A percentile compares a stretch with the other conserved stretches of the same genome.
Conservation (phyloP, 2,329 filamentous ascomycete species). For the Neophaeococcomyces aloes region DNA sequence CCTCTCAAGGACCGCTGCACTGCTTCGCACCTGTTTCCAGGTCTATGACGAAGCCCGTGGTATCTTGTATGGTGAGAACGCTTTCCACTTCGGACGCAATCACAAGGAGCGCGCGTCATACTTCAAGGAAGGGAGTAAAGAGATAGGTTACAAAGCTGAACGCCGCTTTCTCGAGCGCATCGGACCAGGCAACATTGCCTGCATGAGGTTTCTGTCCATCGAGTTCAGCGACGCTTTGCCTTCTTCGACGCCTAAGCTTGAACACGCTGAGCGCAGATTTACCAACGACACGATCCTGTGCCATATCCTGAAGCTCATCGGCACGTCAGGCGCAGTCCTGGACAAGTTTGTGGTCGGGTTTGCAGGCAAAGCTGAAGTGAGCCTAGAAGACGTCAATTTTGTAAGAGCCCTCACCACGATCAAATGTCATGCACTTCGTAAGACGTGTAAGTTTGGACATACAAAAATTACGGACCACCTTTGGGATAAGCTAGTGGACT, state of each 20-base stretch:
- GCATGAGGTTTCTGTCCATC: conserved; percentile 37
- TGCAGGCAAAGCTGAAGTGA: conserved; percentile 29
- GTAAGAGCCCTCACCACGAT: conserved; percentile 35
- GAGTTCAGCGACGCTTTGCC: conserved; percentile 35
- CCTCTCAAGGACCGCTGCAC: conserved; percentile 33
- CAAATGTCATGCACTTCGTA: conserved; percentile 33
- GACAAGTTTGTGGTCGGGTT: conserved; percentile 35
- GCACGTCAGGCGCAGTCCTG: conserved; percentile 29
- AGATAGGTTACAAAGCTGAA: conserved; percentile 39
- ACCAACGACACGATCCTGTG: conserved; percentile 39
- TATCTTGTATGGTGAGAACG: conserved; percentile 42
- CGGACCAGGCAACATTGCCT: conserved; percentile 36
- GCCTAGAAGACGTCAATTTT: conserved; percentile 29
- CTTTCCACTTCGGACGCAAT: conserved; percentile 35
- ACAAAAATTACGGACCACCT: not conserved
- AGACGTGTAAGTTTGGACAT: conserved; percentile 3
- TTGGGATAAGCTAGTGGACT: not conserved
- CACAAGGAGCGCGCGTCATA: conserved; percentile 28
- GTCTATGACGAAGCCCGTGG: conserved; percentile 37
- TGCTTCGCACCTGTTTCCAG: conserved; percentile 38
- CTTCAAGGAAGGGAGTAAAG: conserved; percentile 33
- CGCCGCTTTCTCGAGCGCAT: conserved; percentile 38
- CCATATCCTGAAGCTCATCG: conserved; percentile 35
- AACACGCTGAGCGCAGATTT: conserved; percentile 32
- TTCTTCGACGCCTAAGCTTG: conserved; percentile 22